Evolutionary conservation across 1,284 basidiomycete genomes (phyloP).

Genomic region (Paramarasmius palmivorus): DNA sequence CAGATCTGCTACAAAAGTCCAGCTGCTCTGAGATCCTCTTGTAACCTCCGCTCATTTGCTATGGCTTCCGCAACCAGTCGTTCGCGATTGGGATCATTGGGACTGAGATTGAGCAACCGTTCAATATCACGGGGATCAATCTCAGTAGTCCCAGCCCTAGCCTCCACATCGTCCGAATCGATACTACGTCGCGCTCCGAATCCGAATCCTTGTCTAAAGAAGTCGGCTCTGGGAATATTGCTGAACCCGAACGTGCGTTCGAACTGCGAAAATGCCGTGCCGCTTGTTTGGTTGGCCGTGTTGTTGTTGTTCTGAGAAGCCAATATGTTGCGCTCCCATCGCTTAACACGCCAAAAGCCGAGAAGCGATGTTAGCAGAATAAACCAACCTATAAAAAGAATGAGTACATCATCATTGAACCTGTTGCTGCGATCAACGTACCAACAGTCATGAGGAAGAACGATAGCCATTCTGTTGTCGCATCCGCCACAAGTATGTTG

Average conservation of each 20-base stretch:
- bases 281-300: conserved; percentile 22
- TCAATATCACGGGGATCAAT: conserved; percentile 25
- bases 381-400: conserved; percentile 73
- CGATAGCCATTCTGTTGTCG: conserved; percentile 84
- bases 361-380: conserved; percentile 85
- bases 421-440: conserved; percentile 32
- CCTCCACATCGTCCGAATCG: conserved; percentile 24
- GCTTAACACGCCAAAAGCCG: conserved; percentile 90
- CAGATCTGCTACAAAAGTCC: conserved; percentile 64
- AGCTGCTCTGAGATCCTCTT: conserved; percentile 62
- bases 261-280: conserved; percentile 34
- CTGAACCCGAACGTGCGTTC: conserved; percentile 48
- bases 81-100: conserved; percentile 45
- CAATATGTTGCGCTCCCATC: conserved; percentile 79
- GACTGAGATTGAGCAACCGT: conserved; percentile 44
- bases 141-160: conserved; percentile 25
- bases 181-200: conserved; percentile 27
- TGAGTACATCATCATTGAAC: background rate
- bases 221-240: conserved; percentile 42
- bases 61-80: conserved; percentile 48
- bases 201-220: conserved; percentile 56
- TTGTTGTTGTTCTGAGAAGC: conserved; percentile 41
- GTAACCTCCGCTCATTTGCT: conserved; percentile 55
- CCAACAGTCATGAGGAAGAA: conserved; percentile 93
- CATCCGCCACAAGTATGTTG: conserved; percentile 45